Percentiles rank a stretch among this genome's conserved stretches.
Conservation (phyloP, 2,329 filamentous ascomycete genomes). For the Thelonectria discophora region DNA sequence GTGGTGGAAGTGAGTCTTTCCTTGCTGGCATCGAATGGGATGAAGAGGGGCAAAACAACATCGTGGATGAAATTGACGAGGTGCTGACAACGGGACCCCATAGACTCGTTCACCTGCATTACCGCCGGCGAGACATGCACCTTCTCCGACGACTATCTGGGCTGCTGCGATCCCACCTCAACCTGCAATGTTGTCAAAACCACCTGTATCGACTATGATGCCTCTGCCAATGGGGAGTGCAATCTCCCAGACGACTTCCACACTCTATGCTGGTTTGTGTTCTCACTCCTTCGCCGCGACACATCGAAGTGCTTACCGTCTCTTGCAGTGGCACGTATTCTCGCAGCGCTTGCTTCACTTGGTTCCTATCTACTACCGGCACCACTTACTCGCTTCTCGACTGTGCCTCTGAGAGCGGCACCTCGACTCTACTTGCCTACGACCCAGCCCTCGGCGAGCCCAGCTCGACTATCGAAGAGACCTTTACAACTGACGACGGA, state of each 20-base stretch:
- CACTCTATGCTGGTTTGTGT: slow-evolving; percentile 49
- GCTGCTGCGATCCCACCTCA: slow-evolving; percentile 45
- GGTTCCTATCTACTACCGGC: slow-evolving; percentile 38
- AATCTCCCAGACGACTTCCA: slow-evolving; percentile 43
- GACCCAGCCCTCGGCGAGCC: slow-evolving; percentile 40
- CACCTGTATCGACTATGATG: slow-evolving; percentile 44
- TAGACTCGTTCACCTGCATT: slow-evolving; percentile 45
- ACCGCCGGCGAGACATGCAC: slow-evolving; percentile 40
- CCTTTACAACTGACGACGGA: slow-evolving; percentile 2
- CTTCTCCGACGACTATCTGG: slow-evolving; percentile 39
- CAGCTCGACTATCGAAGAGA: slow-evolving; percentile 25
- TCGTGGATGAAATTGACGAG: neutral
- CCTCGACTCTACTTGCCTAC: slow-evolving; percentile 43
- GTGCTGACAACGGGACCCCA: neutral
- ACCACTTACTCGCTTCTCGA: slow-evolving; percentile 40
- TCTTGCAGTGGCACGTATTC: slow-evolving; percentile 25
- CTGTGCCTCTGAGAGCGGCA: slow-evolving; percentile 40
- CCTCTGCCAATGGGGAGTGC: slow-evolving; percentile 40
- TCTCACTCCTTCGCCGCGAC: neutral
- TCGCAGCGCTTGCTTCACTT: slow-evolving; percentile 43
- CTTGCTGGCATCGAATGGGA: neutral
- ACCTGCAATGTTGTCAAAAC: slow-evolving; percentile 46
- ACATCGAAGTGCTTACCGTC: neutral
- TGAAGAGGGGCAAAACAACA: neutral
- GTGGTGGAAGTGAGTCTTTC: slow-evolving; percentile 43